phyloP scores from a whole-genome alignment of 2,329 filamentous ascomycete genomes.

The Lecanicillium sp. region DNA sequence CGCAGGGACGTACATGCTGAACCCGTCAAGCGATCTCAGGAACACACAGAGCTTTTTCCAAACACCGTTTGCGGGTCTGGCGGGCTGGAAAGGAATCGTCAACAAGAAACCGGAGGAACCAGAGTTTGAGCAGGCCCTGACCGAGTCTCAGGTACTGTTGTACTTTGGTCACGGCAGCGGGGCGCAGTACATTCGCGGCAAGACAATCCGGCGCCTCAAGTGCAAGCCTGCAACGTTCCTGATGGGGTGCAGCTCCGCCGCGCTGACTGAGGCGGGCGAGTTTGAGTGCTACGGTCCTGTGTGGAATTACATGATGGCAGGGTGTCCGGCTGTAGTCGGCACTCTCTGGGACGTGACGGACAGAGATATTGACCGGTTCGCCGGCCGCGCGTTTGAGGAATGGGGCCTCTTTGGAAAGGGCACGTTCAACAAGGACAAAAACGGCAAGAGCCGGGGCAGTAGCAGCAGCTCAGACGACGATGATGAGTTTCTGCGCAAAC shows the following conservation, averaged over 20 bases:
- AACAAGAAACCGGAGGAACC: slow-evolving; percentile 63
- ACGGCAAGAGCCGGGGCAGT: slow-evolving; percentile 18
- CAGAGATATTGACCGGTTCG: slow-evolving; percentile 91
- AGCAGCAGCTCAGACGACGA: slow-evolving; percentile 15
- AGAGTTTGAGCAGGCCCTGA: slow-evolving; percentile 64
- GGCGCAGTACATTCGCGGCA: slow-evolving; percentile 83
- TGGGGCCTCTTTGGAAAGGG: slow-evolving; percentile 67
- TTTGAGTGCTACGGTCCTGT: slow-evolving; percentile 90
- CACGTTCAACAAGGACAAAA: slow-evolving; percentile 29
- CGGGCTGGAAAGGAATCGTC: slow-evolving; percentile 63
- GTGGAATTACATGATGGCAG: slow-evolving; percentile 85
- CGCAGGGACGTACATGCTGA: slow-evolving; percentile 73
- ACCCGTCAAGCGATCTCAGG: slow-evolving; percentile 76
- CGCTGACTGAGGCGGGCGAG: slow-evolving; percentile 67
- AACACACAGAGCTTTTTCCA: slow-evolving; percentile 73
- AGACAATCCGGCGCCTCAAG: slow-evolving; percentile 70
- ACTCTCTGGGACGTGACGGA: slow-evolving; percentile 98
- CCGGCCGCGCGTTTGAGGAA: slow-evolving; percentile 66
- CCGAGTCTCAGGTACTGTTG: slow-evolving; percentile 62
- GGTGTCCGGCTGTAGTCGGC: slow-evolving; percentile 76
- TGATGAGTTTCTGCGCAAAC: slow-evolving; percentile 11
- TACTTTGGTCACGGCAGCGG: slow-evolving; percentile 97
- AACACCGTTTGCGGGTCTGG: slow-evolving; percentile 48
- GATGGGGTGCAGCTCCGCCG: slow-evolving; percentile 89
- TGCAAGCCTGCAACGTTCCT: slow-evolving; percentile 74